These are phyloP conservation scores for Passiflora organensis DNA, from an alignment of 345 rosid genomes.

Conservation along the genomic window DNA sequence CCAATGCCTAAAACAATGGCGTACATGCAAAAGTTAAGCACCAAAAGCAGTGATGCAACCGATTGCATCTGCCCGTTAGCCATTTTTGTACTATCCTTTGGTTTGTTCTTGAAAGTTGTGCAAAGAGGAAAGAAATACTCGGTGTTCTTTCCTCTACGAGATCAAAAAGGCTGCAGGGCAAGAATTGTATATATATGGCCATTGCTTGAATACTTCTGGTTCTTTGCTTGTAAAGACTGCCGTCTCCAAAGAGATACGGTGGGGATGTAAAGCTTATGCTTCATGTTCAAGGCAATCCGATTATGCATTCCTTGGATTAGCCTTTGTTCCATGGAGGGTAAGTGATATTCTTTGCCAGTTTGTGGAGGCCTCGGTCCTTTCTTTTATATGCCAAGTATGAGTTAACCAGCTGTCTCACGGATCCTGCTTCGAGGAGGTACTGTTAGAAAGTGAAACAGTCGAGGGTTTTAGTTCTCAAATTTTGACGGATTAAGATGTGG, in stretches of 20 bases:
- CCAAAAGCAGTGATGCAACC: constrained; percentile 53
- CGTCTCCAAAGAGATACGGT: constrained; percentile 30
- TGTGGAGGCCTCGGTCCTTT: too few species aligned
- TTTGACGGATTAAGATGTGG: too few species aligned
- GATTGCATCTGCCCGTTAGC: constrained; percentile 46
- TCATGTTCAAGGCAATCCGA: constrained; percentile 50
- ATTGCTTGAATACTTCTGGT: constrained; percentile 26
- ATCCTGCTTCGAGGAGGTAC: too few species aligned
- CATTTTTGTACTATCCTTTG: constrained; percentile 36
- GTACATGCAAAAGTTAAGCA: constrained; percentile 74
- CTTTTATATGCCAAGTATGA: too few species aligned
- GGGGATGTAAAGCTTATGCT: constrained; percentile 65
- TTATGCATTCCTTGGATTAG: constrained; percentile 30
- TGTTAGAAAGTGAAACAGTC: too few species aligned
- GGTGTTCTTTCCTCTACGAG: neutral
- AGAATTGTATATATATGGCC: constrained; percentile 21
- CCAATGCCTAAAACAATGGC: constrained; percentile 65
- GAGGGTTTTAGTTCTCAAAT: too few species aligned
- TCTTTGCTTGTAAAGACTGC: constrained; percentile 80
- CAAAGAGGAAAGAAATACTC: constrained; percentile 4
- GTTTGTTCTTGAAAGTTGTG: constrained; percentile 17
- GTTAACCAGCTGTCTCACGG: too few species aligned
- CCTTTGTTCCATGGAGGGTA: constrained; percentile 13
- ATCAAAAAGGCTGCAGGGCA: constrained; percentile 6
- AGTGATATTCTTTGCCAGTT: constrained; percentile 31